These are phyloP conservation scores for Xanthoconium separans DNA, from an alignment of 1,284 basidiomycete genomes.

Conservation along the genomic window DNA sequence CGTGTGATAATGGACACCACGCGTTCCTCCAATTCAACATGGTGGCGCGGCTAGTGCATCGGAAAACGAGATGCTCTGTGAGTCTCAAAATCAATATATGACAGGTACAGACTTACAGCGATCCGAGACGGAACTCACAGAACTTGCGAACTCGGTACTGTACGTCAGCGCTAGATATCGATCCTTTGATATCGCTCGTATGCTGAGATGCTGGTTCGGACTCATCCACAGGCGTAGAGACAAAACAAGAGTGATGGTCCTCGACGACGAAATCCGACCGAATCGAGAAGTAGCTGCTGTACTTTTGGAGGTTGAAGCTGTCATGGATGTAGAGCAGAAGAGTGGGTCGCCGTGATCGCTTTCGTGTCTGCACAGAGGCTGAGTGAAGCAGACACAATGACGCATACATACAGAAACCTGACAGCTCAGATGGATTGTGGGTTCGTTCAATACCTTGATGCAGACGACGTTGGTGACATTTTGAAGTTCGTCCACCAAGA, in stretches of 20 bases:
- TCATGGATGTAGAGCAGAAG: conserved; percentile 79
- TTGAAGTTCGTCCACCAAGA: conserved; percentile 55
- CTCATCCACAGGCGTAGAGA: conserved; percentile 53
- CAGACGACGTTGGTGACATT: conserved; percentile 74
- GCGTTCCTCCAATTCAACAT: too few relatives aligned
- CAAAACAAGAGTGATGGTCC: conserved; percentile 78
- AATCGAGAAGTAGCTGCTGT: conserved; percentile 51
- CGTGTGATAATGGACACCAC: too few relatives aligned
- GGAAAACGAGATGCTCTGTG: too few relatives aligned
- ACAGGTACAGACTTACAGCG: too few relatives aligned
- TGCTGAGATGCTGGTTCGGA: conserved; percentile 49
- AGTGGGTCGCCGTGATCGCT: conserved; percentile 18
- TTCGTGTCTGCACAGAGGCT: conserved; percentile 16
- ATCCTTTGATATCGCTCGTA: conserved; percentile 45
- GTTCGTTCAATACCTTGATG: conserved; percentile 78
- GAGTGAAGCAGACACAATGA: not conserved
- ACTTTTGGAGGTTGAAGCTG: conserved; percentile 63
- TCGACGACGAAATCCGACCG: conserved; percentile 71
- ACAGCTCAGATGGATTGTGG: conserved; percentile 48
- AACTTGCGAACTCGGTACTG: too few relatives aligned
- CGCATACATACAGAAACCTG: conserved; percentile 49
- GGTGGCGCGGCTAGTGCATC: too few relatives aligned
- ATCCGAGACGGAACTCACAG: too few relatives aligned
- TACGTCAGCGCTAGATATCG: conserved; percentile 37
- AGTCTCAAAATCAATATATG: too few relatives aligned